Conservation (phyloP, 495 filamentous ascomycete species). For the Lichenothelia convexa region DNA sequence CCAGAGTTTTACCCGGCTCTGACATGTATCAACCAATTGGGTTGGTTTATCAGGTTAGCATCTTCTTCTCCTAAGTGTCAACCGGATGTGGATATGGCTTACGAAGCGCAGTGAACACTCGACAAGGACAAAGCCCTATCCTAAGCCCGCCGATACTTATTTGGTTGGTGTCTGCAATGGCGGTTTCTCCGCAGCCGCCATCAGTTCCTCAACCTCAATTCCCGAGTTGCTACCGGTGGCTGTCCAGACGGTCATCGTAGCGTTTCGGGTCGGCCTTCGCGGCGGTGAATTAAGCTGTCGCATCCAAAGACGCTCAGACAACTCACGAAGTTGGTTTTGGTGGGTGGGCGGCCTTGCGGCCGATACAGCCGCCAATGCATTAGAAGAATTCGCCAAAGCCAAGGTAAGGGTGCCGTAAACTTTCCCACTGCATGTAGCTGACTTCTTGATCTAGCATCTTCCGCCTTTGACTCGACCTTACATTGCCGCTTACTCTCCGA, state of each 20-base stretch:
- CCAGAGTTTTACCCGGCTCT: background rate
- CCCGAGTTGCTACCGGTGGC: slow-evolving; percentile 8
- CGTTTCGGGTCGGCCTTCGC: slow-evolving; percentile 9
- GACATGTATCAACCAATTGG: background rate
- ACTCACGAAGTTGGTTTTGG: slow-evolving; percentile 4
- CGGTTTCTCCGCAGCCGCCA: slow-evolving; percentile 9
- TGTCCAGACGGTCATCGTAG: slow-evolving; percentile 9
- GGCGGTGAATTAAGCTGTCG: slow-evolving; percentile 5
- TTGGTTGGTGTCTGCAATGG: slow-evolving; percentile 4
- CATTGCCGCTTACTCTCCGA: slow-evolving; percentile 6
- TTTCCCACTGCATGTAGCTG: background rate
- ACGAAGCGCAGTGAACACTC: background rate
- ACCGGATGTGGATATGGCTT: background rate
- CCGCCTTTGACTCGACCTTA: slow-evolving; percentile 7
- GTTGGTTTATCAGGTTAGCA: background rate
- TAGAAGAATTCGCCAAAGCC: slow-evolving; percentile 7
- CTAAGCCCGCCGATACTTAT: background rate
- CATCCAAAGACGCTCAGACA: background rate
- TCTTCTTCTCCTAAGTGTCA: background rate
- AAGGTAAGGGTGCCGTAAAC: background rate
- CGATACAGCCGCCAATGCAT: slow-evolving; percentile 1
- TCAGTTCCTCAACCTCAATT: slow-evolving; percentile 6
- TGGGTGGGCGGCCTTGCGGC: slow-evolving; percentile 3
- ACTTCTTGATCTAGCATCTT: background rate
- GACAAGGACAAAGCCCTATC: background rate